Percentiles rank a stretch among this genome's conserved stretches.
phyloP scores from a whole-genome alignment of 805 yeast genomes.

The Candida khao-thaluensis region DNA sequence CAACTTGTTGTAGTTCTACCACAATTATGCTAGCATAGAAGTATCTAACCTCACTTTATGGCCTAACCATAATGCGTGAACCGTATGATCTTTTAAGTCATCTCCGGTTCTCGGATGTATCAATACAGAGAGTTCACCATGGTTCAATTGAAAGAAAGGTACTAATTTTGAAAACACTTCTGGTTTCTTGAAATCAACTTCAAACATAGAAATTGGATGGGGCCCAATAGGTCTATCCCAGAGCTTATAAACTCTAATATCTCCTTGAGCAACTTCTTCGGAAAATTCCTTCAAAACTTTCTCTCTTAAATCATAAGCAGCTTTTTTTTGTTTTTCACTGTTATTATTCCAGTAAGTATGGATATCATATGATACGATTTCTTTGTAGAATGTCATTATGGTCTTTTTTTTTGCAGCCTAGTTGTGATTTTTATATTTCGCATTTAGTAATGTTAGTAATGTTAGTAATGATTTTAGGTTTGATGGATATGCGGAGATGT shows the following conservation, averaged over 20 bases:
- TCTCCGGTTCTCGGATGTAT: conserved; percentile 51
- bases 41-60: conserved; percentile 33
- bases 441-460: too few relatives aligned
- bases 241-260: conserved; percentile 42
- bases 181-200: conserved; percentile 49
- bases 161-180: conserved; percentile 44
- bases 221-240: conserved; percentile 56
- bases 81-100: conserved; percentile 49
- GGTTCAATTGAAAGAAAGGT: conserved; percentile 53
- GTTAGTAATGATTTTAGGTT: too few relatives aligned
- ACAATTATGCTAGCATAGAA: not conserved
- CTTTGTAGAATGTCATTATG: conserved; percentile 18
- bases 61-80: conserved; percentile 59
- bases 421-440: not conserved
- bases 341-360: conserved; percentile 52
- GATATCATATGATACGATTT: conserved; percentile 47
- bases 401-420: not conserved
- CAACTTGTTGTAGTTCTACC: too few relatives aligned
- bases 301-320: conserved; percentile 39
- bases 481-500: too few relatives aligned
- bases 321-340: conserved; percentile 30
- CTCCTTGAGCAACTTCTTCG: conserved; percentile 39
- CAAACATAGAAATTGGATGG: conserved; percentile 60
- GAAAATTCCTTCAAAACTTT: conserved; percentile 42
- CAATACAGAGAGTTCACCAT: conserved; percentile 50